Evolutionary conservation across 345 rosid species (phyloP).

Genomic region (Fremontodendron californicum): DNA sequence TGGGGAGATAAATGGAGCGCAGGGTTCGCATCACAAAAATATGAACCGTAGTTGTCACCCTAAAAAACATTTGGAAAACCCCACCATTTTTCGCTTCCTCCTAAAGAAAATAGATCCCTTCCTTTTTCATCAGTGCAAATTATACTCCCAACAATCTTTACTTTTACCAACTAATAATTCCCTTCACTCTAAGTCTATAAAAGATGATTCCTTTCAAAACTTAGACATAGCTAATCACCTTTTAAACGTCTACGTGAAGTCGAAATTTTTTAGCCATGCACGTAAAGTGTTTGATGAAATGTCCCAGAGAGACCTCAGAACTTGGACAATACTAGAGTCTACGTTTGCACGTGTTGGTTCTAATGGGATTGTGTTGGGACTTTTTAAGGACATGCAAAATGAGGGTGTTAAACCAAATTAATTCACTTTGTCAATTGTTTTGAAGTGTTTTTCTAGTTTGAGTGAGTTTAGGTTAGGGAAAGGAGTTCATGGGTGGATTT

Average conservation of each 20-base stretch:
- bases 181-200: conserved; percentile 29
- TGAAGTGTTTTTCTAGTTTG: conserved; percentile 45
- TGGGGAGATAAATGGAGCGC: too few species aligned
- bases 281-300: conserved; percentile 32
- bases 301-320: conserved; percentile 29
- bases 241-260: background rate
- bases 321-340: conserved; percentile 45
- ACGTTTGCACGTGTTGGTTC: conserved; percentile 31
- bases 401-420: conserved; percentile 38
- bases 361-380: conserved; percentile 19
- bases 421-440: conserved; percentile 45
- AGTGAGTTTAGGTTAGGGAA: conserved; percentile 33
- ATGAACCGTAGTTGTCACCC: too few species aligned
- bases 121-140: background rate
- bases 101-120: background rate
- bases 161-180: background rate
- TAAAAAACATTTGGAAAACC: background rate
- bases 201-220: conserved; percentile 25
- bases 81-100: background rate
- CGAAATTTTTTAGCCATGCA: conserved; percentile 19
- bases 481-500: conserved; percentile 50
- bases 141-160: background rate
- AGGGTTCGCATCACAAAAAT: too few species aligned
- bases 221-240: conserved; percentile 15
- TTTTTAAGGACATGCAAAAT: conserved; percentile 35